Conservation (phyloP, 768 basidiomycete species). For the Leccinum rimulosum region DNA sequence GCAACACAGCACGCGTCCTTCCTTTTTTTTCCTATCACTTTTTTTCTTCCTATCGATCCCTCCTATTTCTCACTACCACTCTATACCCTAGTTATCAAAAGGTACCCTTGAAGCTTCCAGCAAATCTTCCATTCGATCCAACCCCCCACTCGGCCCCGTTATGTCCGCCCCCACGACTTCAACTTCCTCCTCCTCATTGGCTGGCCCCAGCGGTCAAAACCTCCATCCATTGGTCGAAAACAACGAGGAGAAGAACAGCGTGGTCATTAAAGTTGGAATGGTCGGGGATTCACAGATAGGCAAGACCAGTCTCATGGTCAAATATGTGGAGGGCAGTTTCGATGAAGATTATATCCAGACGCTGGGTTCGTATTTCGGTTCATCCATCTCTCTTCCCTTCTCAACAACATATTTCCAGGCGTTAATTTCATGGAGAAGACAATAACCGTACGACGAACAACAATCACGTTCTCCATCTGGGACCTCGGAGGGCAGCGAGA, state of each 20-base stretch:
- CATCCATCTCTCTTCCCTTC: not conserved
- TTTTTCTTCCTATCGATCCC: slow-evolving; percentile 30
- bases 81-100: slow-evolving; percentile 27
- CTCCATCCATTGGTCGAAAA: slow-evolving; percentile 50
- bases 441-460: slow-evolving; percentile 95
- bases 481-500: slow-evolving; percentile 96
- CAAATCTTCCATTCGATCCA: slow-evolving; percentile 20
- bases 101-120: slow-evolving; percentile 14
- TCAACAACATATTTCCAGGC: slow-evolving; percentile 42
- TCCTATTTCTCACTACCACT: slow-evolving; percentile 24
- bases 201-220: slow-evolving; percentile 54
- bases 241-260: slow-evolving; percentile 80
- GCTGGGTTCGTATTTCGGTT: slow-evolving; percentile 60
- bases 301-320: slow-evolving; percentile 99
- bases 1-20: slow-evolving; percentile 36
- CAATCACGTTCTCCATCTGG: slow-evolving; percentile 99
- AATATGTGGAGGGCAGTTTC: slow-evolving; percentile 98
- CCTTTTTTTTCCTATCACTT: slow-evolving; percentile 30
- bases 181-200: slow-evolving; percentile 40
- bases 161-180: slow-evolving; percentile 55
- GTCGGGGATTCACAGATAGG: slow-evolving; percentile 99
- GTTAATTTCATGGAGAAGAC: slow-evolving; percentile 99
- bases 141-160: slow-evolving; percentile 15
- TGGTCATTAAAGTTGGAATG: slow-evolving; percentile 99
- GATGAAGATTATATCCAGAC: slow-evolving; percentile 99